Percentiles rank a stretch among this genome's conserved stretches.
These are phyloP conservation scores for Rhizophlyctis rosea DNA, from an alignment of 192 early-diverging fungal genomes.

Conservation along the genomic window DNA sequence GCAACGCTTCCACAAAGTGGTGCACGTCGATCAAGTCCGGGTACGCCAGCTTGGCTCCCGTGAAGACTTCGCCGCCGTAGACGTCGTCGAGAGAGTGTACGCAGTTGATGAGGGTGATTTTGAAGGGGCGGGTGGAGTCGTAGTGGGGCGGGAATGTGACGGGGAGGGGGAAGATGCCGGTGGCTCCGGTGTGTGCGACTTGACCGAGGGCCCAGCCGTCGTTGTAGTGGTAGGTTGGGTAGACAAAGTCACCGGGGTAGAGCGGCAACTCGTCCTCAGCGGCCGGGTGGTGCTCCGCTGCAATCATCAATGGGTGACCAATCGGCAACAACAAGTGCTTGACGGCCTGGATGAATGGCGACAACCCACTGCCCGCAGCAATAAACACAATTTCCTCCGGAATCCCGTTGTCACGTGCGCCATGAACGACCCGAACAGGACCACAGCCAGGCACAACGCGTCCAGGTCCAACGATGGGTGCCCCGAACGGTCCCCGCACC, in stretches of 20 bases:
- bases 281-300: slow-evolving; percentile 17
- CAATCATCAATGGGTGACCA: slow-evolving; percentile 25
- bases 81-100: slow-evolving; percentile 17
- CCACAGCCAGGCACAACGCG: not conserved
- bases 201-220: slow-evolving; percentile 42
- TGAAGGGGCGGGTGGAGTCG: not conserved
- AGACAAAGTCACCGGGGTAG: slow-evolving; percentile 28
- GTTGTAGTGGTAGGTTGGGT: slow-evolving; percentile 29
- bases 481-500: slow-evolving; percentile 45
- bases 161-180: slow-evolving; percentile 42
- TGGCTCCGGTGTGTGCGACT: slow-evolving; percentile 29
- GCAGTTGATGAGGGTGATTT: slow-evolving; percentile 28
- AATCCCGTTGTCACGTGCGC: not conserved
- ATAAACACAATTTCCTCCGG: slow-evolving; percentile 28
- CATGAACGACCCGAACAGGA: not conserved
- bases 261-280: slow-evolving; percentile 35
- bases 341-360: slow-evolving; percentile 31
- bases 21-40: slow-evolving; percentile 3
- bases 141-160: slow-evolving; percentile 21
- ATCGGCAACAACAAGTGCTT: slow-evolving; percentile 37
- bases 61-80: slow-evolving; percentile 5
- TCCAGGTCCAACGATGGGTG: slow-evolving; percentile 21
- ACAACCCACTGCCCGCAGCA: slow-evolving; percentile 36
- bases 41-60: slow-evolving; percentile 10
- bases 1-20: slow-evolving; percentile 3